Percentiles rank a stretch among this genome's conserved stretches.
phyloP scores from a whole-genome alignment of 2,329 filamentous ascomycete genomes.

The Moelleriella libera region DNA sequence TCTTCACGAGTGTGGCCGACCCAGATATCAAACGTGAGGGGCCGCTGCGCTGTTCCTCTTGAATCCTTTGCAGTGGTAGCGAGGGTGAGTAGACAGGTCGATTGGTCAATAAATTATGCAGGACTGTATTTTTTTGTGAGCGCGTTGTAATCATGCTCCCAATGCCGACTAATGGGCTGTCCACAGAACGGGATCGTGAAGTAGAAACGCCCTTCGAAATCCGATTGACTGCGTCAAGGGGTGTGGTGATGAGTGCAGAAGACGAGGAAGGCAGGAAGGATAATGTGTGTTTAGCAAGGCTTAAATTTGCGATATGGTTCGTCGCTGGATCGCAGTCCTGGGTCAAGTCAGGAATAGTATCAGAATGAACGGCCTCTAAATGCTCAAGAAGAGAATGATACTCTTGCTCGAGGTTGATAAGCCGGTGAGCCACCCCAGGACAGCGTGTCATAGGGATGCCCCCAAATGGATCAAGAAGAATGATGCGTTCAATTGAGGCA shows the following conservation, averaged over 20 bases:
- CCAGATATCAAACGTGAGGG: constrained; percentile 12
- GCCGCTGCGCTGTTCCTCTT: constrained; percentile 17
- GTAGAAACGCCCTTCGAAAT: background rate
- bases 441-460: constrained; percentile 56
- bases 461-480: constrained; percentile 75
- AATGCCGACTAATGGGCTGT: constrained; percentile 35
- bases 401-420: constrained; percentile 90
- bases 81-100: constrained; percentile 89
- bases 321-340: constrained; percentile 10
- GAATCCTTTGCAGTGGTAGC: constrained; percentile 56
- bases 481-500: constrained; percentile 66
- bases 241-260: constrained; percentile 80
- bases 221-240: constrained; percentile 51
- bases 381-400: constrained; percentile 54
- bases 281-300: constrained; percentile 55
- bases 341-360: background rate
- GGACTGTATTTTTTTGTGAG: constrained; percentile 62
- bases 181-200: constrained; percentile 14
- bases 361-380: constrained; percentile 23
- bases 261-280: constrained; percentile 69
- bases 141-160: constrained; percentile 39
- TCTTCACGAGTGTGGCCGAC: constrained; percentile 72
- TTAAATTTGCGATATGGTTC: constrained; percentile 55
- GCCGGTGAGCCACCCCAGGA: constrained; percentile 30
- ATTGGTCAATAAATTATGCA: constrained; percentile 92